Conservation (phyloP, 768 basidiomycete genomes). For the Phanerochaete sordida region DNA sequence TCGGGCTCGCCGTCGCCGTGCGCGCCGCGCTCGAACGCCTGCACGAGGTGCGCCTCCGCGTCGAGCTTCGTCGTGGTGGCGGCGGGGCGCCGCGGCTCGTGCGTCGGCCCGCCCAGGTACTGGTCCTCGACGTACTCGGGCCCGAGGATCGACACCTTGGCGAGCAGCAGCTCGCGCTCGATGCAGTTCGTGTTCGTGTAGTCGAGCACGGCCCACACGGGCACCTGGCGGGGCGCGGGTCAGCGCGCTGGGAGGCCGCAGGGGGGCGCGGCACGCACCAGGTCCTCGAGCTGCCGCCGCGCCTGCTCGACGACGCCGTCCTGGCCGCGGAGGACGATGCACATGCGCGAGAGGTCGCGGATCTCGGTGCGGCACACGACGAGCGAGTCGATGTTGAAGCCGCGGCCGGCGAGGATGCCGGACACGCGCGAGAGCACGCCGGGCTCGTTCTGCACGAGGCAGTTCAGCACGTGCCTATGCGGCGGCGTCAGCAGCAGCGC, state of each 20-base stretch:
- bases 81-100: slow-evolving; percentile 55
- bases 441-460: slow-evolving; percentile 98
- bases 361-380: slow-evolving; percentile 99
- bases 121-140: slow-evolving; percentile 96
- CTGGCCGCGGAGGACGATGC: slow-evolving; percentile 93
- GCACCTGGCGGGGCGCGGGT: slow-evolving; percentile 56
- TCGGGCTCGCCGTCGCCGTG: slow-evolving; percentile 31
- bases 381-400: slow-evolving; percentile 98
- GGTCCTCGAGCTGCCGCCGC: slow-evolving; percentile 90
- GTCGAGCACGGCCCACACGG: slow-evolving; percentile 98
- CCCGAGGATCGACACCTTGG: slow-evolving; percentile 95
- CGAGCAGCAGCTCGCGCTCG: slow-evolving; percentile 89
- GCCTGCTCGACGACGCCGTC: slow-evolving; percentile 98
- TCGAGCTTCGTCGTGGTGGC: slow-evolving; percentile 46
- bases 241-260: too few relatives aligned
- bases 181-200: slow-evolving; percentile 93
- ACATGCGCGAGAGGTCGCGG: slow-evolving; percentile 96
- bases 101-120: slow-evolving; percentile 79
- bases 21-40: slow-evolving; percentile 69
- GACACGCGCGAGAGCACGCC: slow-evolving; percentile 98
- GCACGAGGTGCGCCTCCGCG: slow-evolving; percentile 68
- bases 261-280: slow-evolving; percentile 49
- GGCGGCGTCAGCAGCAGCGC: not conserved
- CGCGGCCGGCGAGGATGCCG: slow-evolving; percentile 93
- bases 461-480: slow-evolving; percentile 88